phyloP scores from a whole-genome alignment of 2,329 filamentous ascomycete species.

The Phialocephala sp. region DNA sequence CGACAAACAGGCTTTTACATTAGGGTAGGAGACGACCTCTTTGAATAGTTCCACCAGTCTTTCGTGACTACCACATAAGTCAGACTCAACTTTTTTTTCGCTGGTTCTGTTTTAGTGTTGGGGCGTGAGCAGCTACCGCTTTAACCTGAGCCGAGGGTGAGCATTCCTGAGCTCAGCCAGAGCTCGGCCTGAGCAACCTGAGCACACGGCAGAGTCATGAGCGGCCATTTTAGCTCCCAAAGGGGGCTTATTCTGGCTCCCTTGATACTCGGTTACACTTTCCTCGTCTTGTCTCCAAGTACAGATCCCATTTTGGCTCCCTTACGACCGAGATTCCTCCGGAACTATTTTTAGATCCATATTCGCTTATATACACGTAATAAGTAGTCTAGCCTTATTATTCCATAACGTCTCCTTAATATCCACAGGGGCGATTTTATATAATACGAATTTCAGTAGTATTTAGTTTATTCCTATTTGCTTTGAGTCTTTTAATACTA shows the following conservation, averaged over 20 bases:
- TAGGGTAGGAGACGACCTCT: no score
- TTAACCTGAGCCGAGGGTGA: conserved; percentile 18
- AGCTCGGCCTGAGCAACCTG: no score
- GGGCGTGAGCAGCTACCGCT: conserved; percentile 19
- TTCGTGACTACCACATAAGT: conserved; percentile 18
- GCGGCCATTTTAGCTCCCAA: conserved; percentile 23
- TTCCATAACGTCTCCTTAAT: conserved; percentile 16
- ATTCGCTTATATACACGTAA: conserved; percentile 16
- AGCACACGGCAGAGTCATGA: conserved; percentile 16
- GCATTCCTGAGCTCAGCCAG: no score
- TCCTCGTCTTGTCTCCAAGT: conserved; percentile 11
- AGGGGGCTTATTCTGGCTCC: conserved; percentile 14
- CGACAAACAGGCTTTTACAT: no score
- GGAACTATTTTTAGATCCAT: conserved; percentile 13
- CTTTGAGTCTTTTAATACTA: background rate
- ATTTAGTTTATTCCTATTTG: background rate
- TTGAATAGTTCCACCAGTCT: no score
- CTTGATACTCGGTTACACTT: conserved; percentile 18
- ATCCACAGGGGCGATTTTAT: conserved; percentile 8
- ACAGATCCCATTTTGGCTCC: conserved; percentile 14
- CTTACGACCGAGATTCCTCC: conserved; percentile 10
- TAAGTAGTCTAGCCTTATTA: conserved; percentile 11
- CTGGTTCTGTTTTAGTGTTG: conserved; percentile 18
- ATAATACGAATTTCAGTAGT: conserved; percentile 8
- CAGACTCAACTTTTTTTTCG: conserved; percentile 11